Conservation (phyloP, 345 rosid genomes). For the Eucalyptus tenuipes region DNA sequence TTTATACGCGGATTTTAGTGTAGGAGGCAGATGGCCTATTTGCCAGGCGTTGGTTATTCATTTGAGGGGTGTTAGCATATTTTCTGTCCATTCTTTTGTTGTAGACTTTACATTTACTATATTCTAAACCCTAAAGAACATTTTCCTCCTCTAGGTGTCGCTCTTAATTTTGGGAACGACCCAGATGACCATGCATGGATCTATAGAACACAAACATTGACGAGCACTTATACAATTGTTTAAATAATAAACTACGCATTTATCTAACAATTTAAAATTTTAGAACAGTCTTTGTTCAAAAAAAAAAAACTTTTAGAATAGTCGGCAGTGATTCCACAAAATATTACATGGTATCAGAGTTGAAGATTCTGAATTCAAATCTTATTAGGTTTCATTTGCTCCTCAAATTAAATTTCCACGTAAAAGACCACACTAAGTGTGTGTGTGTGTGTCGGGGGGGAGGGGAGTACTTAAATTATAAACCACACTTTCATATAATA, state of each 20-base stretch:
- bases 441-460: too few species aligned
- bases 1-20: not conserved
- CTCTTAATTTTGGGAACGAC: not conserved
- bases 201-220: not conserved
- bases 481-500: too few species aligned
- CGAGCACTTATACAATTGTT: not conserved
- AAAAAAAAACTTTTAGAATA: too few species aligned
- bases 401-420: too few species aligned
- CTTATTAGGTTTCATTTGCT: too few species aligned
- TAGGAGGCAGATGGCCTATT: not conserved
- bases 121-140: not conserved
- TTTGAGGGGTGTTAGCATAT: not conserved
- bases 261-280: too few species aligned
- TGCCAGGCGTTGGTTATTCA: not conserved
- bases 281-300: fast-evolving
- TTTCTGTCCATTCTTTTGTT: not conserved
- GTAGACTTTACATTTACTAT: not conserved
- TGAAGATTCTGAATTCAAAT: too few species aligned
- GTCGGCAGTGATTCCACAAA: too few species aligned
- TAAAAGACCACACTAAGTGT: too few species aligned
- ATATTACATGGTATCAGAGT: too few species aligned
- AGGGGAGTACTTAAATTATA: too few species aligned
- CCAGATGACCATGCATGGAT: not conserved
- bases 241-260: too few species aligned
- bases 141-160: not conserved